Evolutionary conservation across 257 asterid genomes (phyloP).

Genomic region (Nicotiana otophora): DNA sequence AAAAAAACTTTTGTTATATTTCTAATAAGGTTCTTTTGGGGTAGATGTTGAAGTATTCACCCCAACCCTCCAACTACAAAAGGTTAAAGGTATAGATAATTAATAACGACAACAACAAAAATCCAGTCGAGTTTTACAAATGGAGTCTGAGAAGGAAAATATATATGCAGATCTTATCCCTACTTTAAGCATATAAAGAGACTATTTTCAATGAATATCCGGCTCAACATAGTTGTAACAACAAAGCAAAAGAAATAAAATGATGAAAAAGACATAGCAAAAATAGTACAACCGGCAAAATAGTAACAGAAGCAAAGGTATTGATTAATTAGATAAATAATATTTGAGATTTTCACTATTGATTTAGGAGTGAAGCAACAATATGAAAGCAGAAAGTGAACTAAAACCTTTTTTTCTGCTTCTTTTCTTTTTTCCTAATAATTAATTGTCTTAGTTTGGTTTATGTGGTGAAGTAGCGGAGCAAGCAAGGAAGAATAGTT

Average conservation of each 20-base stretch:
- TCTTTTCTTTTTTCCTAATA: neutral
- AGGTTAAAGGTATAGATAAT: neutral
- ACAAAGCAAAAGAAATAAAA: too few relatives aligned
- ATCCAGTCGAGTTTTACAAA: too few relatives aligned
- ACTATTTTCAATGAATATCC: fast-evolving
- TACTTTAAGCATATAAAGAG: too few relatives aligned
- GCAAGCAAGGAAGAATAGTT: constrained; percentile 15
- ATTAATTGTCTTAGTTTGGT: constrained; percentile 10
- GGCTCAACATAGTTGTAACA: too few relatives aligned
- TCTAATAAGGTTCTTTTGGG: neutral
- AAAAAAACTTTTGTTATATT: too few relatives aligned
- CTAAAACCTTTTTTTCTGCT: neutral
- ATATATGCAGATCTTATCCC: fast-evolving
- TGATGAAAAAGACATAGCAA: too few relatives aligned
- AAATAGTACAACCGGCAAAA: too few relatives aligned
- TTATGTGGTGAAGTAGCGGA: constrained; percentile 15
- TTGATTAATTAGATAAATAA: neutral
- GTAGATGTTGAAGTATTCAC: neutral
- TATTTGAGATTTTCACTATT: neutral
- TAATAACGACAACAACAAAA: too few relatives aligned
- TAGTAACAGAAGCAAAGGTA: too few relatives aligned
- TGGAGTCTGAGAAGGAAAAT: too few relatives aligned
- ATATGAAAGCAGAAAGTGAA: neutral
- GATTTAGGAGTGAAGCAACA: neutral
- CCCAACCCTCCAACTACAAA: neutral